Evolutionary conservation across 768 basidiomycete species (phyloP), one percentile per base, ranked within the genome.

Genomic region (Calvatia gigantea): DNA sequence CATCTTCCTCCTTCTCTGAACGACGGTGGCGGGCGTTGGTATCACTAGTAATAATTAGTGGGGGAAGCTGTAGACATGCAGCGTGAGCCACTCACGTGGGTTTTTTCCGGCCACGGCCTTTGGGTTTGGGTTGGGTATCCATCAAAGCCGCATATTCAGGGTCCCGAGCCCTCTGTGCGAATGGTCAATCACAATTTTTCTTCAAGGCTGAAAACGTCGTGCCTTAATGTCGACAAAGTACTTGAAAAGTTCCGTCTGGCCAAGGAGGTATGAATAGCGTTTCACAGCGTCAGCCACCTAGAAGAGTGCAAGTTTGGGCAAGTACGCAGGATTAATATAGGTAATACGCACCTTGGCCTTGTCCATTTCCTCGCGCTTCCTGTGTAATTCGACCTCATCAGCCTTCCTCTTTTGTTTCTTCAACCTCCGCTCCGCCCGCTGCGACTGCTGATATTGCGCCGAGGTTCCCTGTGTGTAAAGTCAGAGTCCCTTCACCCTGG

Each of bases 171-270:
- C 84, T 83, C 90, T 95, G 67, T 15, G n/a, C 63, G 32, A 31
- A 44, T 12, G 3, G 7, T 48, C 2, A 29, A 9, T 6, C 29
- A 21, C 35, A 56, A 53, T 44, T 35, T 41, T 19, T 19, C 19
- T 23, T 44, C 58, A 19, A 38, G 33, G 12, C 37, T 28, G 58
- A 14, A 3, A 39, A 11, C 32, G 12, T 27, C 76, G 25, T 19
- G 90, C 93, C 82, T 97, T 97, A 71, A 98, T 87, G 68, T 98
- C 94, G 6, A 98, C 91, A 67, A 98, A 98, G 70, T 98, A 96
- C 63, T 94, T 93, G 78, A 99, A 99, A 17, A 98, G 78, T 61
- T 98, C 97, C 0, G 96, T 98, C 69, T 99, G 95, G 6, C 97
- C 97, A 1, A 99, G 81, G n/a, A 98, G 83, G 70, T 98, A 98